Evolutionary conservation across 805 yeast genomes (phyloP).

Genomic region (Pichia insulana): DNA sequence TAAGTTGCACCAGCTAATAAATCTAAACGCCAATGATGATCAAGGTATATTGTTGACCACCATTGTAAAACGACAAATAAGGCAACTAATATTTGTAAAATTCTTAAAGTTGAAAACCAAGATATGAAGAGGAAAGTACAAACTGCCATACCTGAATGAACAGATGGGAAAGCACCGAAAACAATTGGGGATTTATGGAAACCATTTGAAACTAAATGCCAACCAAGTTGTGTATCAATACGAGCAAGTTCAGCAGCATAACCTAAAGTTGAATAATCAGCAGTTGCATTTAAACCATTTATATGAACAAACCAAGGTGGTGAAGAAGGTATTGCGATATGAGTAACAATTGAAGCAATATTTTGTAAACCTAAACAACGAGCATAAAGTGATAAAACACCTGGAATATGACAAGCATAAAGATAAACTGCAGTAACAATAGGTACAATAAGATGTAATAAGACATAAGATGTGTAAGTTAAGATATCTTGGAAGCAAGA

Average conservation of each 20-base stretch:
- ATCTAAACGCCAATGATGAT: conserved; percentile 65
- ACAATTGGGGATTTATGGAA: conserved; percentile 63
- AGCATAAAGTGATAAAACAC: conserved; percentile 45
- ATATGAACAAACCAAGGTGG: conserved; percentile 68
- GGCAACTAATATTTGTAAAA: conserved; percentile 30
- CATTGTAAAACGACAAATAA: conserved; percentile 48
- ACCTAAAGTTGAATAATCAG: conserved; percentile 55
- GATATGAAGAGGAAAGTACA: conserved; percentile 36
- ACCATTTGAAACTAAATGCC: conserved; percentile 50
- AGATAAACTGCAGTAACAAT: conserved; percentile 53
- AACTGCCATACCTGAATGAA: conserved; percentile 61
- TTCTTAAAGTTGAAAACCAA: conserved; percentile 31
- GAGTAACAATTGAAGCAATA: conserved; percentile 51
- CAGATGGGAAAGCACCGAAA: conserved; percentile 69
- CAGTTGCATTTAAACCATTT: conserved; percentile 45
- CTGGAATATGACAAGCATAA: conserved; percentile 61
- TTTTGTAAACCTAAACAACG: conserved; percentile 53
- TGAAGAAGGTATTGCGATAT: conserved; percentile 56
- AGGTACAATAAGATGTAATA: conserved; percentile 54
- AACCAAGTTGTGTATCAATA: conserved; percentile 55
- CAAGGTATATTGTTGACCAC: conserved; percentile 71
- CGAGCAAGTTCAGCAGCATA: conserved; percentile 65
- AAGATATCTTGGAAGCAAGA: conserved; percentile 40
- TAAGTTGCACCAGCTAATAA: conserved; percentile 47
- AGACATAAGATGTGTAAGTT: conserved; percentile 57